phyloP scores from a whole-genome alignment of 225 moss, liverwort and hornwort species.

The Asterella californica region DNA sequence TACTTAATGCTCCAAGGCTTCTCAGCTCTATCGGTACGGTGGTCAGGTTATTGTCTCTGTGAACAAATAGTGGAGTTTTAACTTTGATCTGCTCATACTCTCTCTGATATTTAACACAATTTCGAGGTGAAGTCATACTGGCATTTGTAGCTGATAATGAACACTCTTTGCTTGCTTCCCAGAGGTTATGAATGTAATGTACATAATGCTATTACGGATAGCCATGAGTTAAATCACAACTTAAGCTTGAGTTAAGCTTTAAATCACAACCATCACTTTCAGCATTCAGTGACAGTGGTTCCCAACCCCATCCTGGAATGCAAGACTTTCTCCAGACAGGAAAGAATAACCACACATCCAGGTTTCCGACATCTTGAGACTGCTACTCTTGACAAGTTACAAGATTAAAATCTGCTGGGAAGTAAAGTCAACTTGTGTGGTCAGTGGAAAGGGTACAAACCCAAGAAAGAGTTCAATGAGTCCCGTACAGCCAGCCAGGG shows the following conservation, averaged over 20 bases:
- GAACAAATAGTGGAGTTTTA: not conserved
- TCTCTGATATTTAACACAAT: not conserved
- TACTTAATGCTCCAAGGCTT: constrained; percentile 59
- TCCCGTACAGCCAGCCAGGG: constrained; percentile 68
- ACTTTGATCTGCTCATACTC: not conserved
- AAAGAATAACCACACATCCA: not conserved
- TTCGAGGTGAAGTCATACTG: too few species aligned
- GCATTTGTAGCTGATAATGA: too few species aligned
- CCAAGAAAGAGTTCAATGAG: constrained; percentile 77
- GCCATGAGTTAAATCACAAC: too few species aligned
- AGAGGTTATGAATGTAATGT: too few species aligned
- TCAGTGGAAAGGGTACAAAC: constrained; percentile 31
- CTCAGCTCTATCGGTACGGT: constrained; percentile 70
- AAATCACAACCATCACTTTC: not conserved
- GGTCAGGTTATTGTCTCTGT: constrained; percentile 71
- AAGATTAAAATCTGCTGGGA: not conserved
- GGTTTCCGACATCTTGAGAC: not conserved
- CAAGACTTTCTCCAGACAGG: not conserved
- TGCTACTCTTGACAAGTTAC: not conserved
- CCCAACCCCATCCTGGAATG: not conserved
- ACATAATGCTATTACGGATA: not conserved
- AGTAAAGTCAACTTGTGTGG: not conserved
- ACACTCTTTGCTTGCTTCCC: too few species aligned
- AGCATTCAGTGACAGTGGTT: not conserved
- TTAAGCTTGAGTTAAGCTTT: too few species aligned